Conservation (phyloP, 2,329 filamentous ascomycete genomes). For the Arthrobotrys pseudoclavata region DNA sequence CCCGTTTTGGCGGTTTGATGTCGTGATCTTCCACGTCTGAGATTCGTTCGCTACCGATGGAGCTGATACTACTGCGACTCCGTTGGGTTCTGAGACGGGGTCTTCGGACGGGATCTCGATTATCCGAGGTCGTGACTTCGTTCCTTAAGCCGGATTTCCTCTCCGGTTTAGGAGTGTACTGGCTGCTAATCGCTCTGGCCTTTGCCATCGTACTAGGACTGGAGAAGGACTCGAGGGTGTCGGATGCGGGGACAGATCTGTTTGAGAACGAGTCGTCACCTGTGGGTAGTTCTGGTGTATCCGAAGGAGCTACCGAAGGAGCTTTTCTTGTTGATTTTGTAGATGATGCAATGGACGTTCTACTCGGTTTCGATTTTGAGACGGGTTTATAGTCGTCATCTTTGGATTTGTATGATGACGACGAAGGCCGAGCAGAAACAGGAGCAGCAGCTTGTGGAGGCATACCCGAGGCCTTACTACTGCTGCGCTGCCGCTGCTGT, state of each 20-base stretch:
- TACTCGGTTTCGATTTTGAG: conserved; percentile 42
- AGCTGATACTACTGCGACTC: conserved; percentile 57
- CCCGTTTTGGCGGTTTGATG: conserved; percentile 39
- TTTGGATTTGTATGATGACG: conserved; percentile 29
- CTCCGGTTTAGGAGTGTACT: conserved; percentile 52
- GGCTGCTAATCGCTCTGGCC: conserved; percentile 54
- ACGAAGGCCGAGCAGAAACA: conserved; percentile 15
- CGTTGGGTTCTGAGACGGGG: conserved; percentile 51
- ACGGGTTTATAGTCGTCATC: conserved; percentile 35
- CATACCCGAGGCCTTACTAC: conserved; percentile 45
- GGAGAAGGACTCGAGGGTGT: conserved; percentile 56
- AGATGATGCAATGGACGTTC: conserved; percentile 36
- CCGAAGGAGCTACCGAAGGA: conserved; percentile 43
- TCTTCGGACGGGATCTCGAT: conserved; percentile 20
- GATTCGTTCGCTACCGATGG: conserved; percentile 46
- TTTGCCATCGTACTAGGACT: conserved; percentile 57
- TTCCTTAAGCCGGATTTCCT: conserved; percentile 52
- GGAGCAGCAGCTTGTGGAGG: conserved; percentile 20
- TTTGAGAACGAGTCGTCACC: conserved; percentile 40
- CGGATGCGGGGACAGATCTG: conserved; percentile 38
- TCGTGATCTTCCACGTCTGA: conserved; percentile 52
- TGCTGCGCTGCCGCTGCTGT: conserved; percentile 4
- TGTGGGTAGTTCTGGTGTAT: conserved; percentile 43
- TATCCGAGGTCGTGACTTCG: conserved; percentile 44
- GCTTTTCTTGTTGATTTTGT: conserved; percentile 10